Percentiles rank a stretch among this genome's conserved stretches.
Conservation (phyloP, 257 asterid species). For the Rauvolfia tetraphylla region DNA sequence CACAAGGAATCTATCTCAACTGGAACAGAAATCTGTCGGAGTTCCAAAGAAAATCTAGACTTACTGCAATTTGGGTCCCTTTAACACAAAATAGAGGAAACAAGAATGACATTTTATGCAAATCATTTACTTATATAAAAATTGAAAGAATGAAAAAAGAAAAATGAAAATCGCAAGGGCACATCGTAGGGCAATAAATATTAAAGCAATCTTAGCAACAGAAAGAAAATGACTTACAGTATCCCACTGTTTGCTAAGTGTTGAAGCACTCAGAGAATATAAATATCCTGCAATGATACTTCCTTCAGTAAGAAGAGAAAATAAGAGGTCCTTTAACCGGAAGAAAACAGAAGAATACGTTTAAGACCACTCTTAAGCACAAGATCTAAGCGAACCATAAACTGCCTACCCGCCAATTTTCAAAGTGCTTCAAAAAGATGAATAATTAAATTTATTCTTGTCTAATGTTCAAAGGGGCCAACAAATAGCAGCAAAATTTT, state of each 20-base stretch:
- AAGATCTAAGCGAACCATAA: background rate
- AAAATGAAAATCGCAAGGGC: background rate
- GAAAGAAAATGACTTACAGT: conserved; percentile 42
- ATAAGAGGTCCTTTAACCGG: background rate
- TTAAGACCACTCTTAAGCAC: too few relatives aligned
- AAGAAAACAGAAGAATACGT: too few relatives aligned
- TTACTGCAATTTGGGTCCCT: background rate
- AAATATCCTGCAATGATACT: conserved; percentile 58
- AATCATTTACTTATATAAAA: background rate
- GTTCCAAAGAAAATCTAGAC: background rate
- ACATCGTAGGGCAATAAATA: background rate
- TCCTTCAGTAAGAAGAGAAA: conserved; percentile 8
- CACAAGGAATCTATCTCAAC: background rate
- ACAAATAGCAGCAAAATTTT: background rate
- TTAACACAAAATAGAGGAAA: background rate
- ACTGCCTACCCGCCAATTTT: background rate
- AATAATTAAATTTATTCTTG: background rate
- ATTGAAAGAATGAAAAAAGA: background rate
- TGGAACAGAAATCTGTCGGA: background rate
- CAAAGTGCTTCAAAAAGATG: background rate
- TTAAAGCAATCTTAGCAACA: background rate
- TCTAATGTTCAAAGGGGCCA: background rate
- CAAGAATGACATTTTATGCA: too few relatives aligned
- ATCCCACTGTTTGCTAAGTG: conserved; percentile 87
- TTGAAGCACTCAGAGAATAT: conserved; percentile 85